Base-by-base conservation (phyloP, 495 filamentous ascomycete genomes). In the Aeminium ludgeri region DNA sequence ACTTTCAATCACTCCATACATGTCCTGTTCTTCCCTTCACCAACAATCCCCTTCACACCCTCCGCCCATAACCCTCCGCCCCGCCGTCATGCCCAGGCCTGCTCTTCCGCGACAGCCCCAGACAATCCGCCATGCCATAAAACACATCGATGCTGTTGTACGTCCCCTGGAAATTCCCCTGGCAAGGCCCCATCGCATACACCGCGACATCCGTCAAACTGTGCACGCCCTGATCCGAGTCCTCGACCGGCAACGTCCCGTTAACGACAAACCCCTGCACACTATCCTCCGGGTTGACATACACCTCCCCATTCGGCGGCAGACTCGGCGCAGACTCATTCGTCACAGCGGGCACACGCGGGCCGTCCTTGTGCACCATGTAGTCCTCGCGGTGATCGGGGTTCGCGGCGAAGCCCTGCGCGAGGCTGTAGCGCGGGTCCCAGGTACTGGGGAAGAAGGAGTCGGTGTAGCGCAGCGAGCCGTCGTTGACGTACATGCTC, bases 121-220 rank as follows among this genome's bases (percentile, higher is more conserved):
- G 55, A 50, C 79, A 83, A 31, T 63, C 64, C 1, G 79, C 76
- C 48, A 83, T 78, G 50, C 70, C 66, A 59, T 74, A 84, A 53
- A 83, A 84, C 20, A 84, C 62, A 40, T 84, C 79, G 31, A 77
- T 69, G 43, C 71, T 77, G 50, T 61, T 72, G 50, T 76, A 80
- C 2, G 74, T 70, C 38, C 79, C 79, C 2, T 69, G 70, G 57
- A 83, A 84, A 10, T 63, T 49, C 47, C 80, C 76, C 56, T 80
- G 74, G 53, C 79, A 83, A 3, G 79, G 79, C 0, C 79, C 79
- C 59, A 65, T 62, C 0, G 79, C 76, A 48, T 72, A 84, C 10
- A 84, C 76, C 0, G 79, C 76, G 33, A 84, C 79, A 53, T 84
- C 79, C 0, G 79, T 84, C 40, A 84, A 59, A 29, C 67, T 73